These are phyloP conservation scores for Penicillium lividum DNA, from an alignment of 495 filamentous ascomycete genomes.

Conservation along the genomic window DNA sequence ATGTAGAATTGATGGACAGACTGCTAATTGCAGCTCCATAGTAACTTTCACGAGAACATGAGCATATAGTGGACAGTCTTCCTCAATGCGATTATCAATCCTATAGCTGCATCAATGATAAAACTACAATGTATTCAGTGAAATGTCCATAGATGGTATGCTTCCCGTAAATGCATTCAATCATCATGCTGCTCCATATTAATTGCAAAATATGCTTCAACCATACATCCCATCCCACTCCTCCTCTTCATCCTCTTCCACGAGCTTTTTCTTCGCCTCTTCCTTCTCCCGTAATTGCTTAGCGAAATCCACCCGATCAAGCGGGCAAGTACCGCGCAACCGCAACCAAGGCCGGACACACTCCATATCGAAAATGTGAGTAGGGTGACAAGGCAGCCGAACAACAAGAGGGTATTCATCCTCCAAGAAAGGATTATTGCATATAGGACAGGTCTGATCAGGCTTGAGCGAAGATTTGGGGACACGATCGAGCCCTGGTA, in stretches of 20 bases:
- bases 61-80: too few species aligned
- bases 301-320: slow-evolving; percentile 77
- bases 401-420: slow-evolving; percentile 81
- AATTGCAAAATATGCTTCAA: slow-evolving; percentile 26
- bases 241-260: slow-evolving; percentile 63
- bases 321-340: slow-evolving; percentile 83
- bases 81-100: too few species aligned
- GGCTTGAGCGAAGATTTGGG: slow-evolving; percentile 64
- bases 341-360: slow-evolving; percentile 93
- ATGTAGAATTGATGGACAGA: too few species aligned
- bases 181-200: slow-evolving; percentile 2
- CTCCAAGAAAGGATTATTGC: slow-evolving; percentile 78
- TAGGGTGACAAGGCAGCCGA: slow-evolving; percentile 76
- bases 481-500: slow-evolving; percentile 71
- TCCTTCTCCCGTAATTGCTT: slow-evolving; percentile 69
- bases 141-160: slow-evolving; percentile 1
- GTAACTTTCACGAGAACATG: too few species aligned
- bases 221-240: slow-evolving; percentile 78
- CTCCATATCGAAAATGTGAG: slow-evolving; percentile 87
- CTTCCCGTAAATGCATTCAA: slow-evolving; percentile 17
- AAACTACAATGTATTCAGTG: not conserved
- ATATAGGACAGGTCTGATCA: slow-evolving; percentile 81
- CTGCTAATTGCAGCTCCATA: too few species aligned
- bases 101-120: not conserved
- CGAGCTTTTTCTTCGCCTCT: slow-evolving; percentile 52